Conservation (phyloP, 2,329 filamentous ascomycete species). For the Aphanoascus verrucosus region DNA sequence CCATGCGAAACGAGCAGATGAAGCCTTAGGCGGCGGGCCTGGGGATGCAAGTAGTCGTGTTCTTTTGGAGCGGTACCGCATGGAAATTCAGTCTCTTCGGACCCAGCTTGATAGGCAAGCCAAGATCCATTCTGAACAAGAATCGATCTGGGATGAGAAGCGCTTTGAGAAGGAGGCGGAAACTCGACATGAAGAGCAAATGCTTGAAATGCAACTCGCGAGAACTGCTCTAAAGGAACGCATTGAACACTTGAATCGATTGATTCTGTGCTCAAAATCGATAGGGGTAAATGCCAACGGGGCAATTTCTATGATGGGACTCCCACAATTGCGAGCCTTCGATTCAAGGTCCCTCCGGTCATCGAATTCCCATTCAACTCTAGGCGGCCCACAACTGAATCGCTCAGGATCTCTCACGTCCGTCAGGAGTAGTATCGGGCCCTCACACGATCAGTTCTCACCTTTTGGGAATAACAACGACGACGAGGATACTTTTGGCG, state of each 20-base stretch:
- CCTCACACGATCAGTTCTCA: constrained; percentile 21
- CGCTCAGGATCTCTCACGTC: constrained; percentile 59
- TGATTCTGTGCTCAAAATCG: constrained; percentile 93
- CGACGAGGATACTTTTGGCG: constrained; percentile 64
- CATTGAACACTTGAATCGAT: constrained; percentile 88
- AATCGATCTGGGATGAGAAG: constrained; percentile 39
- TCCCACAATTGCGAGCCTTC: constrained; percentile 23
- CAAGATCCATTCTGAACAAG: constrained; percentile 53
- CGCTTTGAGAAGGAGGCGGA: constrained; percentile 69
- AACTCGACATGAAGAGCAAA: constrained; percentile 86
- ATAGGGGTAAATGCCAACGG: constrained; percentile 78
- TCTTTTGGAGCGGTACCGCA: constrained; percentile 79
- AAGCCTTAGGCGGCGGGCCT: constrained; percentile 67
- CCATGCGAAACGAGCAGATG: constrained; percentile 88
- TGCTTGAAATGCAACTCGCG: constrained; percentile 96
- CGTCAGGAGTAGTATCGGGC: constrained; percentile 35
- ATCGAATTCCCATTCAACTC: constrained; percentile 55
- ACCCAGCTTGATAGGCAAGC: constrained; percentile 73
- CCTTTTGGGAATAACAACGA: constrained; percentile 41
- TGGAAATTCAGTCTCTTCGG: constrained; percentile 79
- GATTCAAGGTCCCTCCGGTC: constrained; percentile 52
- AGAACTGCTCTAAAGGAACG: constrained; percentile 92
- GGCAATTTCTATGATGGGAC: constrained; percentile 47
- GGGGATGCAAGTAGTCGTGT: constrained; percentile 74
- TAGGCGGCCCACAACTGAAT: constrained; percentile 45